Evolutionary conservation across 495 filamentous ascomycete species (phyloP).

Genomic region (Aspergillus bertholletiae): DNA sequence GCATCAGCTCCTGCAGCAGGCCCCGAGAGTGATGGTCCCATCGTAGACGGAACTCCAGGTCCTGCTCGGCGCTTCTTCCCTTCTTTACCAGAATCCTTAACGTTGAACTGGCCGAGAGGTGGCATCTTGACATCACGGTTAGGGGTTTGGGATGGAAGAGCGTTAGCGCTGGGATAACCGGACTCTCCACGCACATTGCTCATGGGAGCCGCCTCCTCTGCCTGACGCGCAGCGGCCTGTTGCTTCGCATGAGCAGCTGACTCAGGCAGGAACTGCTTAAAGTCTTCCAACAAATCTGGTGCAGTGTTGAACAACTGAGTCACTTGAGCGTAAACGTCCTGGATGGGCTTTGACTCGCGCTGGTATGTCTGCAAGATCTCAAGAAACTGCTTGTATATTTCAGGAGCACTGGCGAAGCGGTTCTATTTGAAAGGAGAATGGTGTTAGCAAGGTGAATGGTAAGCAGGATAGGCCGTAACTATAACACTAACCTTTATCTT

Average conservation of each 20-base stretch:
- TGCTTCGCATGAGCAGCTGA: slow-evolving; percentile 87
- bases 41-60: slow-evolving; percentile 26
- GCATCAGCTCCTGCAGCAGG: slow-evolving; percentile 29
- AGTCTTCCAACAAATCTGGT: slow-evolving; percentile 96
- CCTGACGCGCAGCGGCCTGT: slow-evolving; percentile 55
- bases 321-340: slow-evolving; percentile 97
- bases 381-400: slow-evolving; percentile 99
- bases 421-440: slow-evolving; percentile 54
- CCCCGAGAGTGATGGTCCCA: slow-evolving; percentile 28
- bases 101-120: slow-evolving; percentile 91
- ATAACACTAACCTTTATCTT: slow-evolving; percentile 83
- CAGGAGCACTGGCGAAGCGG: slow-evolving; percentile 88
- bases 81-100: slow-evolving; percentile 61
- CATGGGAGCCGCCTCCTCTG: slow-evolving; percentile 63
- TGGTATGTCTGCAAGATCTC: slow-evolving; percentile 99
- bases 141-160: slow-evolving; percentile 46
- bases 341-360: slow-evolving; percentile 95
- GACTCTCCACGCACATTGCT: slow-evolving; percentile 58
- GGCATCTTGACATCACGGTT: slow-evolving; percentile 72
- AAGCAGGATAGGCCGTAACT: background rate
- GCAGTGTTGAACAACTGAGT: slow-evolving; percentile 90
- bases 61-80: slow-evolving; percentile 73
- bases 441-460: background rate
- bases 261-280: slow-evolving; percentile 98
- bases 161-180: slow-evolving; percentile 35